These are phyloP conservation scores for Jaltomata sinuosa DNA, from an alignment of 257 asterid species.

Conservation along the genomic window DNA sequence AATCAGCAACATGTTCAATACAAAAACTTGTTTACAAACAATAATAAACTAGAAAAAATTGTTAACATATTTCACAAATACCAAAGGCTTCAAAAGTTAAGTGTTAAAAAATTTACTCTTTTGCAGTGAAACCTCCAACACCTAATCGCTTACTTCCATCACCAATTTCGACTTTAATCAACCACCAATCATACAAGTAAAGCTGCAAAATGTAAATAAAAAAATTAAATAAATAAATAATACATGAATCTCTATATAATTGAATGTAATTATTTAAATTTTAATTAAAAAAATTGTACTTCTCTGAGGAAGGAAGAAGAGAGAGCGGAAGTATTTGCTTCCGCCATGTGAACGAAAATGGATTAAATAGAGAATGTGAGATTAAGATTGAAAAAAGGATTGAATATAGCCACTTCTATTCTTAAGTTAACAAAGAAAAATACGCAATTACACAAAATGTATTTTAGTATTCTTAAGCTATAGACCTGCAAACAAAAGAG, in stretches of 20 bases:
- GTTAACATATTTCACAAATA: background rate
- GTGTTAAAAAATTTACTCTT: background rate
- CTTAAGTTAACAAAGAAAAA: no score
- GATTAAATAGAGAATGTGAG: no score
- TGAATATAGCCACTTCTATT: no score
- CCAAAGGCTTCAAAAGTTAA: background rate
- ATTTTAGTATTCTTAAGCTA: no score
- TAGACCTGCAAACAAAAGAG: no score
- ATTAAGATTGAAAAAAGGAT: no score
- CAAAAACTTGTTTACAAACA: background rate
- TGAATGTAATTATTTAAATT: background rate
- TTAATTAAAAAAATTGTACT: background rate
- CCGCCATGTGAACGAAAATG: background rate
- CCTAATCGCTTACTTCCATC: conserved; percentile 30
- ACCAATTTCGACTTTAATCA: conserved; percentile 28
- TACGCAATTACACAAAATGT: no score
- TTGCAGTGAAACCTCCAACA: conserved; percentile 38
- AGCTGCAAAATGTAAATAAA: background rate
- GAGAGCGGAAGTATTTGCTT: background rate
- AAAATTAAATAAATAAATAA: background rate
- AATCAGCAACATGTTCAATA: background rate
- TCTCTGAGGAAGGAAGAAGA: background rate
- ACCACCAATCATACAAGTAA: conserved; percentile 56
- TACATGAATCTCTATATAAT: no score
- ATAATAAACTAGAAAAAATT: background rate